Evolutionary conservation across 179 eudicot species (phyloP), one percentile per base, ranked within the genome.

Genomic region (Dionaea muscipula): DNA sequence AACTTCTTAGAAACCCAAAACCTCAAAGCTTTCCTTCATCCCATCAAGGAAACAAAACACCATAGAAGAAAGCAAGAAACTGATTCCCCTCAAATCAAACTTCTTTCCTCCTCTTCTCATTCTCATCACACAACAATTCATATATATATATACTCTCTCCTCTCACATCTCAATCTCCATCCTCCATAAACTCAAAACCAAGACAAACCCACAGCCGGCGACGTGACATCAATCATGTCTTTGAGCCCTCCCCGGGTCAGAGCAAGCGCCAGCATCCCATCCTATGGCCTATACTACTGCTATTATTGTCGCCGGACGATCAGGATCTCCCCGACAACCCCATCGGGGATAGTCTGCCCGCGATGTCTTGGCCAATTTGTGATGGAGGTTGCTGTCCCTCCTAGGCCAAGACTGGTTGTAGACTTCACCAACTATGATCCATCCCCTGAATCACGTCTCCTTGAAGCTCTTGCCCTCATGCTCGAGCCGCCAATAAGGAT

Each of bases 291-390:
- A 2, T 73, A 79, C 62, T 81, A 85, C 85, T 84, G 94, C 57
- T 79, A 79, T 69, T 83, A 77, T 47, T 84, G 94, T 62, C 73
- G 53, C 55, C 81, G 68, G 13, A 56, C 78, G 0, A 78, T 84
- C 61, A 53, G 85, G 35, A 59, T 78, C 25, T 56, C 76, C 37
- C 52, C 79, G 0, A 64, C 47, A 13, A 66, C 55, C 60, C 67
- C 64, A 4, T 67, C 80, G 11, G 66, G 67, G 22, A 54, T 72
- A 3, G 47, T 37, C 25, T 81, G 94, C 47, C 88, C 94, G 0
- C 66, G 80, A 10, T 84, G 94, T 52, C 56, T 69, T 10, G 81
- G 88, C 48, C 81, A 64, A 14, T 84, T 84, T 40, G 70, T 84
- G 1, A 33, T 50, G 20, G 88, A 84, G 51, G 67, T 77, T 60